Conservation (phyloP, 2,329 filamentous ascomycete species). For the Polychaeton citri region DNA sequence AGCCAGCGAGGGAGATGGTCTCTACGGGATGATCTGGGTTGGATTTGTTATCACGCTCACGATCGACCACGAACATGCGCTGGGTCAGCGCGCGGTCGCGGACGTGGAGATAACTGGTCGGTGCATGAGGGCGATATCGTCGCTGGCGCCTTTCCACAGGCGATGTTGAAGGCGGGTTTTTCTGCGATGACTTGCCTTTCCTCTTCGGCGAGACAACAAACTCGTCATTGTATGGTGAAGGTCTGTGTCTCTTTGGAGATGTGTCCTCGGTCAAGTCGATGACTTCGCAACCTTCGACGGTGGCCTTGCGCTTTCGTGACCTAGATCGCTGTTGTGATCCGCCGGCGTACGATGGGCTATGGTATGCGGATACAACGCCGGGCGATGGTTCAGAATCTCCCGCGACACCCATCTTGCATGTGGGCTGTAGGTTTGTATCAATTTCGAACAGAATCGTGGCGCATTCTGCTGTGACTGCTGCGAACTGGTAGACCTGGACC, state of each 20-base stretch:
- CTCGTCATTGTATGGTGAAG: too few relatives aligned
- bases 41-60: constrained; percentile 7
- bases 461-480: too few relatives aligned
- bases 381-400: too few relatives aligned
- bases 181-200: too few relatives aligned
- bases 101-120: constrained; percentile 11
- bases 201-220: too few relatives aligned
- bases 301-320: neutral
- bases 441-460: too few relatives aligned
- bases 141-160: constrained; percentile 14
- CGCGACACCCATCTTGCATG: too few relatives aligned
- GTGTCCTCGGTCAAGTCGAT: constrained; percentile 6
- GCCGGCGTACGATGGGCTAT: too few relatives aligned
- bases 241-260: constrained; percentile 1
- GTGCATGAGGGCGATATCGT: constrained; percentile 12
- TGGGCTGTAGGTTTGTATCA: too few relatives aligned
- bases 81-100: constrained; percentile 17
- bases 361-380: too few relatives aligned
- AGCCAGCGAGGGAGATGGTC: constrained; percentile 43
- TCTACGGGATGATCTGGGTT: constrained; percentile 33
- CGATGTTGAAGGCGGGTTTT: neutral
- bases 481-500: too few relatives aligned
- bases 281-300: neutral
- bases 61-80: constrained; percentile 18
- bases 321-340: too few relatives aligned